Evolutionary conservation across 208 protist genomes (phyloP).

Genomic region (Leishmania amazonensis): DNA sequence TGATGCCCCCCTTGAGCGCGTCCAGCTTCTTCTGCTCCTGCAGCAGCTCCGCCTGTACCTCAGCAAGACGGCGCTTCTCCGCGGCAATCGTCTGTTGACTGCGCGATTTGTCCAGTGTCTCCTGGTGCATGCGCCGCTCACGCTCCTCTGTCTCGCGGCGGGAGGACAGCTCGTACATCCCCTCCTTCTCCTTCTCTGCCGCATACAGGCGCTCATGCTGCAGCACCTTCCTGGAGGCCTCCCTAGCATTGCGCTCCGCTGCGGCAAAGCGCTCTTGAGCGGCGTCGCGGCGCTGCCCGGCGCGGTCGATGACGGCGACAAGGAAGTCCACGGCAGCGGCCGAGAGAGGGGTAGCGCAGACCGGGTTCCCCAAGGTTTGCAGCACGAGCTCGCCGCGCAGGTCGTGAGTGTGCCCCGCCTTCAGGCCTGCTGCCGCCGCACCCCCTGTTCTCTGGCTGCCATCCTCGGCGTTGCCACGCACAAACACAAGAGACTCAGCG

Average conservation of each 20-base stretch:
- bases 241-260: slow-evolving; percentile 30
- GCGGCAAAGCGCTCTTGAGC: slow-evolving; percentile 31
- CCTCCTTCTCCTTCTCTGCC: slow-evolving; percentile 60
- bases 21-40: slow-evolving; percentile 45
- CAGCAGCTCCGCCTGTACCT: slow-evolving; percentile 47
- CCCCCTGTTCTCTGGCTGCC: too few species aligned
- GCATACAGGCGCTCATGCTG: slow-evolving; percentile 39
- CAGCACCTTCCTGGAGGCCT: slow-evolving; percentile 29
- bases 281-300: slow-evolving; percentile 28
- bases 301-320: slow-evolving; percentile 40
- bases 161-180: slow-evolving; percentile 44
- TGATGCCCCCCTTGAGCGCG: slow-evolving; percentile 54
- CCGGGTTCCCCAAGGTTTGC: slow-evolving; percentile 39
- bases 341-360: slow-evolving; percentile 22
- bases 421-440: background rate
- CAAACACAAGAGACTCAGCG: background rate
- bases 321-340: slow-evolving; percentile 38
- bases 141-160: slow-evolving; percentile 52
- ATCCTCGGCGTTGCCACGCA: background rate
- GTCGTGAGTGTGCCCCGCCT: slow-evolving; percentile 9
- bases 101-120: slow-evolving; percentile 43
- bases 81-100: slow-evolving; percentile 48
- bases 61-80: slow-evolving; percentile 47
- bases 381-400: slow-evolving; percentile 45
- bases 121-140: slow-evolving; percentile 46